These are phyloP conservation scores for Paecilomyces niveus DNA, from an alignment of 2,329 filamentous ascomycete species.

Conservation along the genomic window DNA sequence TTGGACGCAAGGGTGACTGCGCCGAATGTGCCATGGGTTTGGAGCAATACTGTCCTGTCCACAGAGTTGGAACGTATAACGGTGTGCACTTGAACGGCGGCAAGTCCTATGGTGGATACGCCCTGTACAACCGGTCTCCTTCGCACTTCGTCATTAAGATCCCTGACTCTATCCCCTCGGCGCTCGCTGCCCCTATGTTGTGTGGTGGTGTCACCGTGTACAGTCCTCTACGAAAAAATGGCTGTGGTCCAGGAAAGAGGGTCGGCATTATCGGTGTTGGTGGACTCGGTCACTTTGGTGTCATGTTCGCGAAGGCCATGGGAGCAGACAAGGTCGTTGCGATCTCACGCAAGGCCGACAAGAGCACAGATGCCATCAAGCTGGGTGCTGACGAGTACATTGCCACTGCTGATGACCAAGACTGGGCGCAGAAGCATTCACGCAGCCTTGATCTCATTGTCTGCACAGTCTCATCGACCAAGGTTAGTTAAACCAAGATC, in stretches of 20 bases:
- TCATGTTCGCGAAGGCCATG: conserved; percentile 65
- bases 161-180: conserved; percentile 43
- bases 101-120: conserved; percentile 62
- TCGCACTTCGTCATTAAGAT: conserved; percentile 56
- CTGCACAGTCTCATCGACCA: conserved; percentile 49
- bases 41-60: conserved; percentile 29
- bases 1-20: conserved; percentile 38
- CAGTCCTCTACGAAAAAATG: conserved; percentile 60
- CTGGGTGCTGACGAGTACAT: conserved; percentile 52
- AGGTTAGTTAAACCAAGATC: conserved; percentile 21
- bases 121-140: conserved; percentile 48
- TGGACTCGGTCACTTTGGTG: conserved; percentile 62
- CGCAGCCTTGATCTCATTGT: conserved; percentile 50
- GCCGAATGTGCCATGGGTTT: conserved; percentile 44
- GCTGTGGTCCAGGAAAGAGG: conserved; percentile 62
- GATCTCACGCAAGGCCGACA: conserved; percentile 46
- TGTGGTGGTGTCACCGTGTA: conserved; percentile 73
- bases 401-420: conserved; percentile 48
- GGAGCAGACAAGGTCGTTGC: conserved; percentile 58
- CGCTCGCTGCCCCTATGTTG: conserved; percentile 61
- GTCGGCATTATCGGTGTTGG: conserved; percentile 70
- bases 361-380: conserved; percentile 46
- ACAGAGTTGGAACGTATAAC: conserved; percentile 26
- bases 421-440: conserved; percentile 46
- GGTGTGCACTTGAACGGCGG: conserved; percentile 41